Percentiles rank a stretch among this genome's conserved stretches.
Conservation (phyloP, 176 grass and related monocot genomes). For the Otatea glauca region DNA sequence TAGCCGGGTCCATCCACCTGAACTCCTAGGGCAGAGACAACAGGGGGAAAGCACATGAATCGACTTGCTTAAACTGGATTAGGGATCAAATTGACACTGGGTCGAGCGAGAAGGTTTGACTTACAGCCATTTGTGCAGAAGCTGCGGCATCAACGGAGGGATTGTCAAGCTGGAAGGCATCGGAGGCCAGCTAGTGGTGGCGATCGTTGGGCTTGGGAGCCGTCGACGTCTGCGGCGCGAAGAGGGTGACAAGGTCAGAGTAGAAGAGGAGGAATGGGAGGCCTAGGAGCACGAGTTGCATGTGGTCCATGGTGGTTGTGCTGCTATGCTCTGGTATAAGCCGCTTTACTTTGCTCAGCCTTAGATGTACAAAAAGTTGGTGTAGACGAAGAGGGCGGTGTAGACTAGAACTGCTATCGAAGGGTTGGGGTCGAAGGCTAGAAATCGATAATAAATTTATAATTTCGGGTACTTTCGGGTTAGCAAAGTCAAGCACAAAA, state of each 20-base stretch:
- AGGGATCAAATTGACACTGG: background rate
- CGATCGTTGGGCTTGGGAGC: conserved; percentile 15
- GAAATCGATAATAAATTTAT: no score
- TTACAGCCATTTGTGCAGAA: conserved; percentile 9
- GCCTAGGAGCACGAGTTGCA: conserved; percentile 85
- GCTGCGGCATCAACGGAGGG: conserved; percentile 12
- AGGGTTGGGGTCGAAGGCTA: no score
- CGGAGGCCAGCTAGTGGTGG: background rate
- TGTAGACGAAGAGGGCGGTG: no score
- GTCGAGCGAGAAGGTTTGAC: background rate
- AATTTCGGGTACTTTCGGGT: no score
- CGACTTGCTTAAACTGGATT: background rate
- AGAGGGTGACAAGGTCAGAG: conserved; percentile 84
- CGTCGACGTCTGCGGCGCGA: conserved; percentile 58
- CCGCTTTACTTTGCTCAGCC: no score
- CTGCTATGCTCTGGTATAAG: background rate
- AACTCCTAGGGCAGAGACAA: background rate
- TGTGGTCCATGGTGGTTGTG: conserved; percentile 71
- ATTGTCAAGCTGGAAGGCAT: conserved; percentile 27
- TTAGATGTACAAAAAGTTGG: no score
- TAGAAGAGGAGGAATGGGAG: conserved; percentile 92
- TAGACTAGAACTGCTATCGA: no score
- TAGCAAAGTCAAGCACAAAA: no score
- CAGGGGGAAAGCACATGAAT: background rate
- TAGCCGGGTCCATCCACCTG: conserved; percentile 66